Base-by-base conservation (phyloP, 352 stramenopile species). In the Thalassiosira sp. region DNA sequence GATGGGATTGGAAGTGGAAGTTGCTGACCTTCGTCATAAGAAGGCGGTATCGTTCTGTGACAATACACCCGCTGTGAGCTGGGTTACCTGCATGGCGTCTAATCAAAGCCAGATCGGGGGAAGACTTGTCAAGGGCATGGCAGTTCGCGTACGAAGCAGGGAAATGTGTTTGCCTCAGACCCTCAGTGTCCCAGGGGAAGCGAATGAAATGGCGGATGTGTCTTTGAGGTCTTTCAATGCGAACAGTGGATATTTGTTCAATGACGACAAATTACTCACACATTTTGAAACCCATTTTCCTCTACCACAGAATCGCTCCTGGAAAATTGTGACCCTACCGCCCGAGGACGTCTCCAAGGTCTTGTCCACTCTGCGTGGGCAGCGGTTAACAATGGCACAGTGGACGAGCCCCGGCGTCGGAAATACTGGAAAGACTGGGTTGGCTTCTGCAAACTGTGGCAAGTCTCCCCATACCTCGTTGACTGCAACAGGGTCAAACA, bases 311-410 rank as follows among this genome's bases (percentile, higher is more conserved):
- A 63, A 72, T 16, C 5, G 22, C 35, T 64, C 46, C 49, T 72
- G 62, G 48, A 59, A 35, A 52, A 42, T 71, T 59, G 28, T 62
- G 46, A 51, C 27, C 61, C 46, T 71, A 5, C 46, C 18, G 1
- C 15, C 3, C 5, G n/a, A 53, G 22, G 25, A 43, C 46, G 57
- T 68, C 40, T 66, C 48, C 18, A 68, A 43, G 15, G 22, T 68
- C 45, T 20, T 56, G 6, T 57, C 58, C 18, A 57, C 42, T 20
- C 42, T 68, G 37, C 43, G 37, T 68, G 58, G 58, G 25, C 3
- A 57, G 20, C 1, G 1, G 57, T 57, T 43, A 68, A 56, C 58
- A 56, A 68, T 57, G 58, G 58, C 37, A 68, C 57, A 52, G 57
- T 66, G 57, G 57, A 66, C 35, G 57, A 66, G 16, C 28, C 28